Percentiles rank a stretch among this genome's conserved stretches.
phyloP scores from a whole-genome alignment of 352 stramenopile genomes.

The Globisporangium perplexum region DNA sequence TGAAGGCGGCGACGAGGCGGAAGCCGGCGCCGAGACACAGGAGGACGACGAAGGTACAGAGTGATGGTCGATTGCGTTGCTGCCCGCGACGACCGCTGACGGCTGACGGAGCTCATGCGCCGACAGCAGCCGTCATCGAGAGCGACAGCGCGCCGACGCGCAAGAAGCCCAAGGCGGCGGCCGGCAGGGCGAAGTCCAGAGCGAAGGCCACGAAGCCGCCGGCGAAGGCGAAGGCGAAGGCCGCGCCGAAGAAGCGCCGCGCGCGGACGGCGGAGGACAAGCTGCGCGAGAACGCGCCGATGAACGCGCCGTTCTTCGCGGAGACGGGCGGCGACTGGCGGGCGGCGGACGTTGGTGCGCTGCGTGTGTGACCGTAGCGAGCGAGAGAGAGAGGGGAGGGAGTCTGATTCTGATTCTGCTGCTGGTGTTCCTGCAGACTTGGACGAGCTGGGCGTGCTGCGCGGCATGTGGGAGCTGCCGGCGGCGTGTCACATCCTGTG shows the following conservation, averaged over 20 bases:
- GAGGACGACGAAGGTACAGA: background rate
- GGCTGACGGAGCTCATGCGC: background rate
- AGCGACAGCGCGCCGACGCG: constrained; percentile 1
- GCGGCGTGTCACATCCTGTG: constrained; percentile 79
- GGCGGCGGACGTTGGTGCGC: constrained; percentile 42
- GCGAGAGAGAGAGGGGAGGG: too few relatives aligned
- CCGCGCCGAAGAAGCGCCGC: constrained; percentile 43
- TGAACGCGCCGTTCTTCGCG: constrained; percentile 58
- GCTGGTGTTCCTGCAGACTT: constrained; percentile 31
- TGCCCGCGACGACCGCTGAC: background rate
- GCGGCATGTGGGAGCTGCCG: constrained; percentile 69
- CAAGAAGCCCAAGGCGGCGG: constrained; percentile 15
- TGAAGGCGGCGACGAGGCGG: background rate
- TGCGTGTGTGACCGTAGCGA: background rate
- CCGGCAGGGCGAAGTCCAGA: constrained; percentile 1
- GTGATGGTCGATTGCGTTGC: background rate
- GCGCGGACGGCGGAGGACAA: constrained; percentile 48
- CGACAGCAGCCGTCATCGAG: constrained; percentile 3
- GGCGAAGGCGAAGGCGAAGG: constrained; percentile 5
- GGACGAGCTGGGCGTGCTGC: constrained; percentile 54
- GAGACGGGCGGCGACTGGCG: constrained; percentile 70
- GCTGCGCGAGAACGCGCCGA: constrained; percentile 44
- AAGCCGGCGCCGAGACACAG: too few relatives aligned
- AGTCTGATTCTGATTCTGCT: too few relatives aligned
- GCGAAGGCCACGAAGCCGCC: background rate